Conservation (phyloP, 169 alveolate genomes). For the Theileria sp. region DNA sequence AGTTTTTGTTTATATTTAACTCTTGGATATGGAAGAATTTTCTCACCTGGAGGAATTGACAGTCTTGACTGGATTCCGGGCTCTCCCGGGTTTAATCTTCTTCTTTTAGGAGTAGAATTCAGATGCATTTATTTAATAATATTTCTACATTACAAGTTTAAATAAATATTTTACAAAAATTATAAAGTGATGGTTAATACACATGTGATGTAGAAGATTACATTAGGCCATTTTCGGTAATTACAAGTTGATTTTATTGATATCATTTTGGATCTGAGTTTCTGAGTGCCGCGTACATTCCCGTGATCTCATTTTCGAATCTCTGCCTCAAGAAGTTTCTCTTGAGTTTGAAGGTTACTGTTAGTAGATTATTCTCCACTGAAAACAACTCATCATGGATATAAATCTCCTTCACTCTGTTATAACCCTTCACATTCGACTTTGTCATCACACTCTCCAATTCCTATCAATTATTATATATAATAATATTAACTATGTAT, state of each 20-base stretch:
- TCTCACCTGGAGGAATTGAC: conserved; percentile 10
- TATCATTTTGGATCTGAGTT: neutral
- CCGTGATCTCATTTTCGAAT: conserved; percentile 63
- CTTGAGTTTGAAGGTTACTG: conserved; percentile 78
- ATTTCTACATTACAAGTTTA: neutral
- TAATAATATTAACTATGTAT: no score
- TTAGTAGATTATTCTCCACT: conserved; percentile 74
- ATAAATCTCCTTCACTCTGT: conserved; percentile 74
- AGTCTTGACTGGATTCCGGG: neutral
- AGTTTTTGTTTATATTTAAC: neutral
- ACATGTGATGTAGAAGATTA: neutral
- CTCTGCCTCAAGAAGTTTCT: conserved; percentile 66
- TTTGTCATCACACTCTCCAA: conserved; percentile 59
- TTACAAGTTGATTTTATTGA: neutral
- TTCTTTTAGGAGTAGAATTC: conserved; percentile 3
- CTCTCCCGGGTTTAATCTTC: conserved; percentile 1
- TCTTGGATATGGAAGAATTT: neutral
- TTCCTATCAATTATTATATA: conserved; percentile 63
- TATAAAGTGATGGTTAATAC: neutral
- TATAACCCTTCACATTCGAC: conserved; percentile 71
- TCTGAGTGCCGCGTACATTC: conserved; percentile 45
- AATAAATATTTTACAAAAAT: neutral
- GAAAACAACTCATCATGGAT: conserved; percentile 70
- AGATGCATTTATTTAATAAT: conserved; percentile 1
- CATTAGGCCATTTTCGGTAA: neutral